phyloP scores from a whole-genome alignment of 139 green algal genomes.

The Chlamydomonas sp. region DNA sequence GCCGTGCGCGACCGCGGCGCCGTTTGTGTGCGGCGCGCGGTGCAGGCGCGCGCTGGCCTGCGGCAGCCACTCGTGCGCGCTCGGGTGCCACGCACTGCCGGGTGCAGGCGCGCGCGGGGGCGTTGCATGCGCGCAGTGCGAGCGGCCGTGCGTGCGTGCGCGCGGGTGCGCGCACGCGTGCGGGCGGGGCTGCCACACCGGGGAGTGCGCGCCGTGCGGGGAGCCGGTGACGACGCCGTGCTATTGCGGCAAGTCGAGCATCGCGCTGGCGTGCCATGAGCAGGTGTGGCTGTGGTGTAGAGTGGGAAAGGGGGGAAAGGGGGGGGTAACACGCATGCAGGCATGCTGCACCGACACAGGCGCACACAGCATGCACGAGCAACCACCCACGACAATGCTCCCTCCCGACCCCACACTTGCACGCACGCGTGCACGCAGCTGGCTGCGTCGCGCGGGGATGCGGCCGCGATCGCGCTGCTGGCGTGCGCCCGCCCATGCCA shows the following conservation, averaged over 20 bases:
- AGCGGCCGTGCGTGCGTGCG: slow-evolving; percentile 27
- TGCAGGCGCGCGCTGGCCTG: slow-evolving; percentile 47
- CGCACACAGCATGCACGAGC: too few species aligned
- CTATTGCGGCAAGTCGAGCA: slow-evolving; percentile 54
- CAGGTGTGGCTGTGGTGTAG: neutral
- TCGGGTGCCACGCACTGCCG: slow-evolving; percentile 45
- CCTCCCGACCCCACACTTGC: too few species aligned
- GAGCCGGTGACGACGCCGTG: slow-evolving; percentile 24
- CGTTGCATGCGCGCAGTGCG: slow-evolving; percentile 42
- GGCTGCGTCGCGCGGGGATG: neutral
- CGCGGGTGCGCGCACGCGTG: slow-evolving; percentile 54
- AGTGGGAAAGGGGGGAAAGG: too few species aligned
- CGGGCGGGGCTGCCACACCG: slow-evolving; percentile 46
- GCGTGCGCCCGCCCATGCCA: slow-evolving; percentile 58
- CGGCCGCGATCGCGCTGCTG: slow-evolving; percentile 16
- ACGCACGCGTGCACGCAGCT: too few species aligned
- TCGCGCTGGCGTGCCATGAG: slow-evolving; percentile 50
- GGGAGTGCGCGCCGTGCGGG: slow-evolving; percentile 31
- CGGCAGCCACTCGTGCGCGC: slow-evolving; percentile 56
- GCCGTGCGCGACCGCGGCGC: slow-evolving; percentile 31
- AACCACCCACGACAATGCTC: too few species aligned
- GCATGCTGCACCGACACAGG: too few species aligned
- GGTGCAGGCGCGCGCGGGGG: neutral
- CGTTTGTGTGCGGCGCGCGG: slow-evolving; percentile 36
- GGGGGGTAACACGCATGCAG: too few species aligned